Base-by-base conservation (phyloP, 768 basidiomycete species). In the Coprinopsis strossmayeri region DNA sequence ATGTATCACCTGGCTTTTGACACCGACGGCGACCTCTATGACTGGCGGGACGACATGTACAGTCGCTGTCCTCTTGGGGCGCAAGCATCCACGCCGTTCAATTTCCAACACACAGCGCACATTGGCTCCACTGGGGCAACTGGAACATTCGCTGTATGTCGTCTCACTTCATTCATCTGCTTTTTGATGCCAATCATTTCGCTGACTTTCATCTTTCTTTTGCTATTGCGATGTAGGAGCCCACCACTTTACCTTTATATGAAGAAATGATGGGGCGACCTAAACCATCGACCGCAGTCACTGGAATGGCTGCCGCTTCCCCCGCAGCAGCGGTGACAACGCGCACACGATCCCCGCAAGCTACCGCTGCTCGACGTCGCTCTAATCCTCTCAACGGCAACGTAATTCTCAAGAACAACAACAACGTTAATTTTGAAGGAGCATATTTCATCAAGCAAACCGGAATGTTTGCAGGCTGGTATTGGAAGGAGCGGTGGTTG, bases 401-500 rank as follows among this genome's bases (percentile, higher is more conserved):
- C 12, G 51, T 42, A 27, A 30, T 37, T 1, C 25, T 51, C 40
- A 26, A 55, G 48, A 18, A 53, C 54, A 34, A 54, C 40, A 48
- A 54, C 24, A 62, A 69, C 34, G 58, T 76, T 51, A 62, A 84
- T 24, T 67, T 84, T 21, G 71, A 72, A 45, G 90, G 81, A 21
- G 67, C 66, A 37, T 84, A 82, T 47, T 74, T 73, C 55, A 69
- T 89, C 56, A 91, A 88, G 69, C 87, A 87, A 59, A 82, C 86
- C 49, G 85, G 86, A 0, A 46, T 64, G 10, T 76, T 91, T 46
- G 77, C 81, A 11, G 81, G 83, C 46, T 87, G 83, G 70, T 69
- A 87, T 41, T 91, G 88, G 79, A 74, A 78, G 57, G 79, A 82
- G 60, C 79, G 83, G 54, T 91, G 83, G 82, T 64, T 91, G 38